phyloP scores from a whole-genome alignment of 2,329 filamentous ascomycete genomes.

The Beauveria varroae region DNA sequence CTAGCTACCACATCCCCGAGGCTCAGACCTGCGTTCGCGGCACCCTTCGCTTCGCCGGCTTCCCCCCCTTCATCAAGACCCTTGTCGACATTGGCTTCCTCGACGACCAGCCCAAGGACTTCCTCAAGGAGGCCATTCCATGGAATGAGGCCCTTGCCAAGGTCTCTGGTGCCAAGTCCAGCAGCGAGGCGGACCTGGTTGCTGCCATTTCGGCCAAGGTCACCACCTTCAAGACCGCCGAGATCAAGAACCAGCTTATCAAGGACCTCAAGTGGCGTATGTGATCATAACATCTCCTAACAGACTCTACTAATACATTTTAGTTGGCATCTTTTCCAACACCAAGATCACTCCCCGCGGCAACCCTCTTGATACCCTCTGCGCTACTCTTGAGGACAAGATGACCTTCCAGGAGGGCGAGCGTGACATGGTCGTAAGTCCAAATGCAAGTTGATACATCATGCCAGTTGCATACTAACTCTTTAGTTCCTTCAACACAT shows the following conservation, averaged over 20 bases:
- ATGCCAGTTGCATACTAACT: slow-evolving; percentile 22
- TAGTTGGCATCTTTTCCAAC: slow-evolving; percentile 56
- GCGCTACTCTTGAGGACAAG: slow-evolving; percentile 81
- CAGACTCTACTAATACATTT: background rate
- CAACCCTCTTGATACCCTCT: slow-evolving; percentile 86
- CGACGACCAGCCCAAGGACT: slow-evolving; percentile 57
- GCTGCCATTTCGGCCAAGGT: slow-evolving; percentile 70
- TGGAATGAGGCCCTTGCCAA: slow-evolving; percentile 84
- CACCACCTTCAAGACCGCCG: slow-evolving; percentile 49
- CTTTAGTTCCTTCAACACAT: slow-evolving; percentile 56
- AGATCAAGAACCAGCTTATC: slow-evolving; percentile 50
- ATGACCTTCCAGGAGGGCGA: slow-evolving; percentile 80
- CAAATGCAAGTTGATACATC: slow-evolving; percentile 6
- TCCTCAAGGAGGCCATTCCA: slow-evolving; percentile 57
- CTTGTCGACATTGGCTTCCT: slow-evolving; percentile 90
- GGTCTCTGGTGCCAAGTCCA: slow-evolving; percentile 62
- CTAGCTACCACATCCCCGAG: slow-evolving; percentile 75
- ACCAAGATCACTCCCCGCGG: slow-evolving; percentile 62
- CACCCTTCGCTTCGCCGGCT: slow-evolving; percentile 80
- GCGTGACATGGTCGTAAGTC: slow-evolving; percentile 67
- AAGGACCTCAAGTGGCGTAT: slow-evolving; percentile 10
- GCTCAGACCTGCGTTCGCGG: slow-evolving; percentile 78
- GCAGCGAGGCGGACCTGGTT: slow-evolving; percentile 60
- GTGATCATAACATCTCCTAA: background rate
- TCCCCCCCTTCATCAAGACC: slow-evolving; percentile 82